Evolutionary conservation across 139 green algal genomes (phyloP), one percentile per base, ranked within the genome.

Genomic region (Chlorella sp.): DNA sequence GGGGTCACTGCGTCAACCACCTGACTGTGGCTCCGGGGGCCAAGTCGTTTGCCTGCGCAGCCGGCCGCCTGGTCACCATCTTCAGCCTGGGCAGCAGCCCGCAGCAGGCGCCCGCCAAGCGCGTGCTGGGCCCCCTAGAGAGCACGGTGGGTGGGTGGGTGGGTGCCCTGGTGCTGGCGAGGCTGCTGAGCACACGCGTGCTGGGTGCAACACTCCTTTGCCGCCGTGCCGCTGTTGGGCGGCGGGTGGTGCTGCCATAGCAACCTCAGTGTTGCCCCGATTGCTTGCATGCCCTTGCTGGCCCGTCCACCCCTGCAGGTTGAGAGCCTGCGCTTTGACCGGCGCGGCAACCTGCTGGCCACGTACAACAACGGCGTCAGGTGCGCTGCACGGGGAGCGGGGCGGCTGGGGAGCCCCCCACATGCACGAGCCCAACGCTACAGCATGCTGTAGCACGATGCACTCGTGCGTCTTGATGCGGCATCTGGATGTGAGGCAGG

Each of bases 281-380:
- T n/a, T n/a, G n/a, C n/a, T n/a, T n/a, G n/a, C n/a, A n/a, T n/a
- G 9, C 43, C 22, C 13, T 41, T 62, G 72, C 43, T 60, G 41
- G 26, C 2, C 41, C 22, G 26, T 2, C 68, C 38, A 32, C 43
- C 28, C 41, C 28, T 24, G 13, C 77, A 83, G 77, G 60, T 89
- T 34, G 85, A 89, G 76, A 46, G 30, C 51, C 51, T 89, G 74
- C 64, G 62, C 40, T 89, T 69, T 46, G 78, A 89, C 76, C 38
- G 65, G 7, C n/a, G n/a, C 3, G 78, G 85, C 65, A 81, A 77
- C 38, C 73, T 89, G 38, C 48, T 85, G 76, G 77, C 78, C 40
- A 40, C 36, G 41, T 89, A 85, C 69, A 76, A 89, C 40, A 80
- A 80, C 38, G 85, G 85, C 40, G 65, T 81, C 19, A 87, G 51